Base-by-base conservation (phyloP, 331 rosid species). In the Arachis monticola region DNA sequence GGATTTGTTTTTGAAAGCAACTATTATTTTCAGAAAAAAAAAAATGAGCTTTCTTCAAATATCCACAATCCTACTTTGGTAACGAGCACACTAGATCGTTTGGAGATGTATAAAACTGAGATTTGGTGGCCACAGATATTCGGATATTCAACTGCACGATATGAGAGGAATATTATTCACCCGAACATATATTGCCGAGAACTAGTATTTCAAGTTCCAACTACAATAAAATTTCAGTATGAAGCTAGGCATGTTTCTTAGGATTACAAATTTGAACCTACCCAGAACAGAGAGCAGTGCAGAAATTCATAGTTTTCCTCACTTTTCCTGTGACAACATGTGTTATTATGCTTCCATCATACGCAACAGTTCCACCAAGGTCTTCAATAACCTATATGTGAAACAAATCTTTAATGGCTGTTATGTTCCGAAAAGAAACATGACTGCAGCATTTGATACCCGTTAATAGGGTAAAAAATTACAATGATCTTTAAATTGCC, bases 251-350 rank as follows among this genome's bases (percentile, higher is more conserved):
- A 56, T 66, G 67, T 59, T 10, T 56, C 52, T 68, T 77, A 62
- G 82, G 59, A 58, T 60, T 67, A 74, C 55, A 31, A 57, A 58
- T 67, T 76, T 52, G 68, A 74, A 88, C 96, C 87, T 83, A 91
- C 98, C 97, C 98, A 32, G 97, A 89, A 77, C 93, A 88, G 47
- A 93, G 92, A 59, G 97, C 98, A 12, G 85, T 80, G 70, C 97
- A 93, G 84, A 93, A 93, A 85, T 93, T 93, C 71, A 88, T 79
- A 60, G 98, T 93, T 79, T 85, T 88, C 77, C 98, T 87, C 78
- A 80, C 96, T 89, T 88, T 70, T 81, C 98, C 98, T 1, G 97
- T 93, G 80, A 91, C 83, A 78, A 91, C 87, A 83, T 93, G 97
- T 3, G 98, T 91, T 75, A 91, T 46, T 73, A 72, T 67, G 72